Evolutionary conservation across 495 filamentous ascomycete species (phyloP), one percentile per base, ranked within the genome.

Genomic region (Aspergillus biplanus): DNA sequence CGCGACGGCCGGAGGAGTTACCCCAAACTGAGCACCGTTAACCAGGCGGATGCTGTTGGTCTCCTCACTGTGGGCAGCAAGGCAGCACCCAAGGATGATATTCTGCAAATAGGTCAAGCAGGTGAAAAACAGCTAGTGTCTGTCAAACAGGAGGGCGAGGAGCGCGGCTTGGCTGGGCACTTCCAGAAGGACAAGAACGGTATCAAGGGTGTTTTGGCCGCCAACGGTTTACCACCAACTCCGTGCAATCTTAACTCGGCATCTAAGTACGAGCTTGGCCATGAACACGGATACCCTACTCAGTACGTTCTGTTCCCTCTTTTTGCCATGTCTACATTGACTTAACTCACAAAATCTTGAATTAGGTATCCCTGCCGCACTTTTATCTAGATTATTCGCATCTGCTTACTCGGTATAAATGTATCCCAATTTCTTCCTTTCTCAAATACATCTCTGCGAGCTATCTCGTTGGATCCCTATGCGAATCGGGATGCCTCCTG

Each of bases 1-100:
- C 92, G 95, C 59, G 95, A 99, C 68, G 76, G 81, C 56, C 90
- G 95, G 53, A 87, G 96, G 69, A 85, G 82, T 70, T 99, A 98
- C 80, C 90, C 96, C n/a, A 83, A 82, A 59, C 82, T 90, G 50
- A 92, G 89, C 68, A 86, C 90, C 35, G 86, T 99, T 57, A 89
- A 78, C 52, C 95, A 97, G 80, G 87, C 85, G 16, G 90, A 98
- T 79, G 88, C 91, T 31, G 94, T 94, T 21, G 89, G 87, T 5
- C 85, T 98, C 63, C 82, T 99, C 63, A 89, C 83, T 27, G 90
- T 98, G 12, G 95, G 96, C 35, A 96, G 88, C 75, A 87, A 87
- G 61, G 88, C 85, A n/a, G 78, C 77, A 7, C 93, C 95, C 4
- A 92, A 90, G 71, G 89, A 92, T 54, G 89, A 92, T 65, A 73